These are phyloP conservation scores for Nissolia schottii DNA, from an alignment of 306 rosid genomes.

Conservation along the genomic window DNA sequence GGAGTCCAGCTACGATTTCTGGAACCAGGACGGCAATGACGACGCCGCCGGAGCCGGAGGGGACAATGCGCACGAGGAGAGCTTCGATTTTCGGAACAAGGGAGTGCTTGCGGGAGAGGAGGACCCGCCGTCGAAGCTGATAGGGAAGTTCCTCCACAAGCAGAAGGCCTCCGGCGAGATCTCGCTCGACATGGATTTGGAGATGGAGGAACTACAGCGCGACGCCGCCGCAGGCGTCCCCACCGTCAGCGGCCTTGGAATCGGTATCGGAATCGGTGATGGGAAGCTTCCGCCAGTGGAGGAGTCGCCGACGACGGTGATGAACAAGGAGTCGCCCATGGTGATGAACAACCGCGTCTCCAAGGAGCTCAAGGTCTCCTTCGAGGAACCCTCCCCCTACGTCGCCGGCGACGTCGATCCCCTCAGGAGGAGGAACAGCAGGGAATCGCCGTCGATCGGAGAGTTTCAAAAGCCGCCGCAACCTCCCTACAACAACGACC, in stretches of 20 bases:
- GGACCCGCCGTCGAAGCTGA: constrained; percentile 83
- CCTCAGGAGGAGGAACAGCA: constrained; percentile 43
- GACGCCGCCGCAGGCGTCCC: constrained; percentile 18
- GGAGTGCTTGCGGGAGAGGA: constrained; percentile 13
- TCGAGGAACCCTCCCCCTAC: constrained; percentile 37
- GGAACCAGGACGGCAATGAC: constrained; percentile 10
- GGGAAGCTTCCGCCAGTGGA: constrained; percentile 40
- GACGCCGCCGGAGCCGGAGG: not conserved
- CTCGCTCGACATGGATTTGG: constrained; percentile 87
- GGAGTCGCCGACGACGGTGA: constrained; percentile 50
- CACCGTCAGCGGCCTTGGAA: too few relatives aligned
- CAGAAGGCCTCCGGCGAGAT: constrained; percentile 74
- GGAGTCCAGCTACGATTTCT: constrained; percentile 56
- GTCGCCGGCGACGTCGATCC: constrained; percentile 14
- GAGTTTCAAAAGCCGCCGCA: constrained; percentile 34
- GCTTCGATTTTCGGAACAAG: constrained; percentile 41
- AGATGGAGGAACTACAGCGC: constrained; percentile 70
- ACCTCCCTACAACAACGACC: constrained; percentile 18
- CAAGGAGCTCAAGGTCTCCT: constrained; percentile 58
- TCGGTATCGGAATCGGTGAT: too few relatives aligned
- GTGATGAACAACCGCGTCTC: constrained; percentile 19
- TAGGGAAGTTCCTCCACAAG: constrained; percentile 60
- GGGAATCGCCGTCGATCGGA: constrained; percentile 26
- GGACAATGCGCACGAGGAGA: not conserved
- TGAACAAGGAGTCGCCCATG: constrained; percentile 42